Base-by-base conservation (phyloP, 768 basidiomycete species). In the Boletus bicolor region DNA sequence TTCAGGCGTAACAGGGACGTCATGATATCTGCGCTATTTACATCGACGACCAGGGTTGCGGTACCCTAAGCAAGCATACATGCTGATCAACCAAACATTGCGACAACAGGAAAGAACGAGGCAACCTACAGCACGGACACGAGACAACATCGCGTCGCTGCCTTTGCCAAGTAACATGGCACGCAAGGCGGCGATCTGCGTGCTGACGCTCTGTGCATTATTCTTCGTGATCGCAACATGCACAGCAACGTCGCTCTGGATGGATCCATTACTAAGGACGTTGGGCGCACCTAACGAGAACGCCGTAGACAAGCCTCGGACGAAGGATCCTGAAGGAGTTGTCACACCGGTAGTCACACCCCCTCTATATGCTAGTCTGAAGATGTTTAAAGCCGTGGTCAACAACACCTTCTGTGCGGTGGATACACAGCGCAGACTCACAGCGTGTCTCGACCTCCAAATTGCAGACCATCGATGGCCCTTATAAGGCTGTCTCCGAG, bases 21-120 rank as follows among this genome's bases (percentile, higher is more conserved):
- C 79, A 92, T 91, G 28, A 84, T 79, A 63, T 93, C 89, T 14
- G 85, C 85, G 63, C 76, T 86, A 58, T 84, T 74, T 7, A 85
- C 85, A 37, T 85, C 79, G 17, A 91, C 72, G 5, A 91, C 83
- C 41, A 93, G 70, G 1, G 87, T 84, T 37, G 88, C 72, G 9
- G 82, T 72, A 17, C 87, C 85, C 81, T 86, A 44, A 7, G 43
- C 24, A 19, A 42, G 11, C 21, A 48, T 19, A 44, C 2, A 7
- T 5, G 4, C 24, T 2, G 12, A 30, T 45, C 51, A 47, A 24
- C 36, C 2, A n/a, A 15, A 15, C 24, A 2, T n/a, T 5, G 2
- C 8, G 8, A 17, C 10, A 30, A 36, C 10, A 39, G 15, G 10
- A 8, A 32, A 7, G 17, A 10, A 53, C 9, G 3, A 28, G 10